phyloP scores from a whole-genome alignment of 805 yeast genomes.

The Saccharomycopsis fodiens region DNA sequence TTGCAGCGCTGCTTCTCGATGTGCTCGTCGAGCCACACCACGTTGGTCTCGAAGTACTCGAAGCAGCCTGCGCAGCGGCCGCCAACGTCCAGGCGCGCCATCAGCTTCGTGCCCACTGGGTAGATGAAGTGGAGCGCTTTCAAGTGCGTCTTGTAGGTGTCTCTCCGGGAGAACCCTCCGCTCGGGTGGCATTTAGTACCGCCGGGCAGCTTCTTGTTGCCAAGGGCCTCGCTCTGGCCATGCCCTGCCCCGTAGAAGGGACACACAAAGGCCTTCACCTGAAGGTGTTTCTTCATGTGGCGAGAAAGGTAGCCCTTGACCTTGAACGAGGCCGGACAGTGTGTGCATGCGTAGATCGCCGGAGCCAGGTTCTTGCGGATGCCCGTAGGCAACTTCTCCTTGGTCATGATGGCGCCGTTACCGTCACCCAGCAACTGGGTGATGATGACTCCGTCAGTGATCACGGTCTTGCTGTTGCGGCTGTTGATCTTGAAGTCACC shows the following conservation, averaged over 20 bases:
- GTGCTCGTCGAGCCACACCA: constrained; percentile 71
- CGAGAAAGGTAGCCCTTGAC: constrained; percentile 80
- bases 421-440: constrained; percentile 6
- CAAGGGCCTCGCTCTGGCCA: not conserved
- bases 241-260: constrained; percentile 45
- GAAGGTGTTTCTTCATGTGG: constrained; percentile 73
- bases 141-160: constrained; percentile 84
- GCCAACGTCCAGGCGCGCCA: constrained; percentile 55
- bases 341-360: constrained; percentile 45
- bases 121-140: constrained; percentile 85
- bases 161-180: constrained; percentile 83
- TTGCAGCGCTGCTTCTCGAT: constrained; percentile 66
- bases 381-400: constrained; percentile 5
- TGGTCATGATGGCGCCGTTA: constrained; percentile 16
- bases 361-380: constrained; percentile 61
- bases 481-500: not conserved
- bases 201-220: not conserved
- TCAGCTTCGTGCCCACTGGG: constrained; percentile 79
- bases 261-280: constrained; percentile 65
- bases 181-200: constrained; percentile 57
- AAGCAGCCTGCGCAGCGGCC: constrained; percentile 81
- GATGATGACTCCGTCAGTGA: constrained; percentile 1
- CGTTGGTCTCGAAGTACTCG: constrained; percentile 54
- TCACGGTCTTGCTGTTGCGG: constrained; percentile 8
- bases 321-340: constrained; percentile 78